A percentile compares a stretch with the other conserved stretches of the same genome.
phyloP scores from a whole-genome alignment of 805 yeast species.

The Sugiyamaella mastotermitis region DNA sequence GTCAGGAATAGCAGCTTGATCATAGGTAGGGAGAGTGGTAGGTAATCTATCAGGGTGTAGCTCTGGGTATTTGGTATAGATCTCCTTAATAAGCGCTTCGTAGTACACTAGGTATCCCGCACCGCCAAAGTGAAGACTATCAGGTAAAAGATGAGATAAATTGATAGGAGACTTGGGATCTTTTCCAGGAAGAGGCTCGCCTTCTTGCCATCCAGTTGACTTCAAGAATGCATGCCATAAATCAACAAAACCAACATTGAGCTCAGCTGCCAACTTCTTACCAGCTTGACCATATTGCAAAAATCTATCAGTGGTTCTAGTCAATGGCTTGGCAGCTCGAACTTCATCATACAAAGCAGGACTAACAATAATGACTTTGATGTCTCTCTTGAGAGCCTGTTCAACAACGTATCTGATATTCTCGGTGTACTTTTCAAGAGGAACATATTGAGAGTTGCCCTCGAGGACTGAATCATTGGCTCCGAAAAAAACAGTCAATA shows the following conservation, averaged over 20 bases:
- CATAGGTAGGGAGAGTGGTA: conserved; percentile 8
- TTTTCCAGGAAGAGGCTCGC: conserved; percentile 20
- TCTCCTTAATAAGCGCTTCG: conserved; percentile 37
- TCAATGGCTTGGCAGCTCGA: conserved; percentile 32
- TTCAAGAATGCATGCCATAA: conserved; percentile 41
- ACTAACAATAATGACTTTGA: conserved; percentile 53
- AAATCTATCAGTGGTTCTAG: conserved; percentile 43
- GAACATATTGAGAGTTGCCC: conserved; percentile 43
- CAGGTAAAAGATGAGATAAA: conserved; percentile 32
- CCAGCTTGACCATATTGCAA: conserved; percentile 48
- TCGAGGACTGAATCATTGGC: conserved; percentile 63
- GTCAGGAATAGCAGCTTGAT: background rate
- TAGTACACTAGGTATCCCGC: conserved; percentile 46
- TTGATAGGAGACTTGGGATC: conserved; percentile 7
- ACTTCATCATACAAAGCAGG: conserved; percentile 47
- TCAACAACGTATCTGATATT: conserved; percentile 44
- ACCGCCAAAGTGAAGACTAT: conserved; percentile 59
- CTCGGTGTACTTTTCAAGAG: conserved; percentile 40
- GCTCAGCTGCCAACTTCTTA: conserved; percentile 37
- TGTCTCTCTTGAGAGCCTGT: conserved; percentile 35
- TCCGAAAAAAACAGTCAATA: conserved; percentile 65
- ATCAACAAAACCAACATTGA: conserved; percentile 54
- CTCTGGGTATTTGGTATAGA: conserved; percentile 43
- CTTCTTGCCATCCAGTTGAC: conserved; percentile 37
- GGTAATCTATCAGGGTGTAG: conserved; percentile 38